A percentile compares a stretch with the other conserved stretches of the same genome.
phyloP scores from a whole-genome alignment of 225 moss, liverwort and hornwort genomes.

The Antitrichia curtipendula region DNA sequence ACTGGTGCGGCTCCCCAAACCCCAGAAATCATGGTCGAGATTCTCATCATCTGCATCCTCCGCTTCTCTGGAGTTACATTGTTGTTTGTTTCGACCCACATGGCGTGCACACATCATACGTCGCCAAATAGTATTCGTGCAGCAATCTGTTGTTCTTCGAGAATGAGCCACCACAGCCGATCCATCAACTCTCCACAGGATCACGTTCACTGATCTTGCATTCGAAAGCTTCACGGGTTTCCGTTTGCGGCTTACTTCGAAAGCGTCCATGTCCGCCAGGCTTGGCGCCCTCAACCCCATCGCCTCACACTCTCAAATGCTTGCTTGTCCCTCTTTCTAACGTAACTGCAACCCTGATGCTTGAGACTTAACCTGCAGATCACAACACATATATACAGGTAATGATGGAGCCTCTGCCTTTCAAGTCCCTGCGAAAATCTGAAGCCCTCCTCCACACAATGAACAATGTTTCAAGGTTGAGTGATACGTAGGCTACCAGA shows the following conservation, averaged over 20 bases:
- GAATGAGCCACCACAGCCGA: constrained; percentile 6
- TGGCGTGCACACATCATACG: constrained; percentile 9
- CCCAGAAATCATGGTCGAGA: background rate
- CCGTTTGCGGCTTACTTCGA: constrained; percentile 2
- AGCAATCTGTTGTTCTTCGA: background rate
- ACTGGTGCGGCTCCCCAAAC: background rate
- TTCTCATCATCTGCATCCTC: background rate
- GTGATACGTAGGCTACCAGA: background rate
- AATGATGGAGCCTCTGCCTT: background rate
- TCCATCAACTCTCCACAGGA: constrained; percentile 30
- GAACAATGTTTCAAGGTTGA: background rate
- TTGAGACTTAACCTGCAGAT: background rate
- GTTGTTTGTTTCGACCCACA: background rate
- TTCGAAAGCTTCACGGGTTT: background rate
- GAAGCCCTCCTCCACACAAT: background rate
- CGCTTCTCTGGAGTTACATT: background rate
- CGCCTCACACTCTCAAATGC: background rate
- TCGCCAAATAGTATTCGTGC: constrained; percentile 8
- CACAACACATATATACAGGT: background rate
- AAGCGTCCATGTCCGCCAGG: constrained; percentile 12
- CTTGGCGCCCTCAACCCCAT: constrained; percentile 19
- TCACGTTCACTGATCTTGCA: constrained; percentile 4
- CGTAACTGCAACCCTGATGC: background rate
- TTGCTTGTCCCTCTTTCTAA: too few species aligned
- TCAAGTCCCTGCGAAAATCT: background rate